Evolutionary conservation across 2,329 filamentous ascomycete species (phyloP).

Genomic region (Fusarium mundagurra): DNA sequence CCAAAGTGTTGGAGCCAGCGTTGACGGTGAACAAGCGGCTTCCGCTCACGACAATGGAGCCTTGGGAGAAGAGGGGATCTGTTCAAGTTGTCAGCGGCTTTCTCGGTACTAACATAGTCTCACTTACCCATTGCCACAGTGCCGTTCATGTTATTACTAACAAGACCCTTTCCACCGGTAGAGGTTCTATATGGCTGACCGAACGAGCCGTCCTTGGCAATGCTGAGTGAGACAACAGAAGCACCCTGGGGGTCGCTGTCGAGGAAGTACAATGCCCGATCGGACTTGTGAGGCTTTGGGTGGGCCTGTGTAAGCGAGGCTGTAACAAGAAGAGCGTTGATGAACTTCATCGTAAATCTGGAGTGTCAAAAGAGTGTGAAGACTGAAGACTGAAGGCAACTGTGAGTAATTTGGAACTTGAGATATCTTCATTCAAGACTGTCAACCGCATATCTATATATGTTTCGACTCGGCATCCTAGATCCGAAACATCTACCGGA

Average conservation of each 20-base stretch:
- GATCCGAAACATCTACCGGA: background rate
- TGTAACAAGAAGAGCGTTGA: background rate
- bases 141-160: background rate
- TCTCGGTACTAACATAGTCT: too few species aligned
- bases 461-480: background rate
- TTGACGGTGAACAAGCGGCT: conserved; percentile 1
- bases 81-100: fast-evolving
- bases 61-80: background rate
- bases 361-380: fast-evolving
- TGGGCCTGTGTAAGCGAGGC: background rate
- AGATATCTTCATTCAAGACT: background rate
- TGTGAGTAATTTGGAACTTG: background rate
- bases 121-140: background rate
- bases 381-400: too few species aligned
- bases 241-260: conserved; percentile 12
- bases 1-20: conserved; percentile 10
- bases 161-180: background rate
- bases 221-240: conserved; percentile 2
- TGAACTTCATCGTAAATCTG: background rate
- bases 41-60: background rate
- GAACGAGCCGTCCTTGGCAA: background rate
- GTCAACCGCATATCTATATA: background rate
- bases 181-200: background rate
- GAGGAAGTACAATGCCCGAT: background rate
- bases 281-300: background rate